Conservation (phyloP, 495 filamentous ascomycete species). For the Daldinia bambusicola region DNA sequence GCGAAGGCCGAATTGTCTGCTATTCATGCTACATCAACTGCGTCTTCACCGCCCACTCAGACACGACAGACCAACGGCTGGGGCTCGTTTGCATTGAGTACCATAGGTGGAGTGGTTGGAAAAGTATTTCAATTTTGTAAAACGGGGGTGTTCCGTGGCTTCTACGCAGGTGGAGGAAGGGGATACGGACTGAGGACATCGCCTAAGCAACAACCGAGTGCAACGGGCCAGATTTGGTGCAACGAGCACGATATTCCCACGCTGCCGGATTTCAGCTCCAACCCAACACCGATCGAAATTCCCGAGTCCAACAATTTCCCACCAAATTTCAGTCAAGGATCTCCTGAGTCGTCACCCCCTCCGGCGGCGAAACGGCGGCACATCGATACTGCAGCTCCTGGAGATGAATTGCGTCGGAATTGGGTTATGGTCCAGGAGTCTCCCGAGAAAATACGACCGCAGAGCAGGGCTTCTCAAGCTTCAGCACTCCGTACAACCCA, state of each 20-base stretch:
- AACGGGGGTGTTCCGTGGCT: constrained; percentile 77
- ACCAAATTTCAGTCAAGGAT: constrained; percentile 45
- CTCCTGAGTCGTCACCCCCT: constrained; percentile 57
- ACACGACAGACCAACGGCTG: constrained; percentile 49
- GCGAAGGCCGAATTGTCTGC: constrained; percentile 44
- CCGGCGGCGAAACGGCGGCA: constrained; percentile 64
- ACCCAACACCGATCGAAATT: constrained; percentile 27
- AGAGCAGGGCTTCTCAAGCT: constrained; percentile 38
- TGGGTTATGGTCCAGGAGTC: constrained; percentile 79
- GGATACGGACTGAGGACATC: constrained; percentile 64
- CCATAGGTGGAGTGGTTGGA: constrained; percentile 69
- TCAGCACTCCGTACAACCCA: constrained; percentile 20
- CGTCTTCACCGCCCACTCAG: constrained; percentile 20
- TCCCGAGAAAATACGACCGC: constrained; percentile 32
- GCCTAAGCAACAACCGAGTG: constrained; percentile 18
- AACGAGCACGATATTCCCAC: constrained; percentile 47
- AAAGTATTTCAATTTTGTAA: constrained; percentile 87
- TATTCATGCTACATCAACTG: constrained; percentile 2
- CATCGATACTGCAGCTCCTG: constrained; percentile 49
- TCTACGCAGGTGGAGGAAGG: constrained; percentile 83
- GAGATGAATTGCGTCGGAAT: constrained; percentile 68
- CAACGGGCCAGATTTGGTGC: constrained; percentile 44
- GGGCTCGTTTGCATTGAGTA: constrained; percentile 57
- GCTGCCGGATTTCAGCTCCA: constrained; percentile 34
- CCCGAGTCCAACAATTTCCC: constrained; percentile 44